These are phyloP conservation scores for Podospora australis DNA, from an alignment of 495 filamentous ascomycete genomes.

Conservation along the genomic window DNA sequence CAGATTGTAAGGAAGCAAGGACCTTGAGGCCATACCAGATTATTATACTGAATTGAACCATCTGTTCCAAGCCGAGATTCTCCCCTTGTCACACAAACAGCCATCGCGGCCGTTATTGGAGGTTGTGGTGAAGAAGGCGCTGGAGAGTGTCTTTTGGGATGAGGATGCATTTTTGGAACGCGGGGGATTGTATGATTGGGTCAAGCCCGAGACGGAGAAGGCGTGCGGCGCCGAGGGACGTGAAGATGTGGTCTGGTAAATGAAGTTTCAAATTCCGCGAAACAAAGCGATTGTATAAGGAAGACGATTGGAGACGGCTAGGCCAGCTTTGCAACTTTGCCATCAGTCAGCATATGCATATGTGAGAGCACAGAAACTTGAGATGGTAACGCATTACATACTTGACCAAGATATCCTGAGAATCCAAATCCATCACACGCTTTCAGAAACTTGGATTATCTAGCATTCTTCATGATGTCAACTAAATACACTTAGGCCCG, in stretches of 20 bases:
- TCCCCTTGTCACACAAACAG: no score
- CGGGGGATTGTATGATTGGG: constrained; percentile 51
- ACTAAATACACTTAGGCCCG: not conserved
- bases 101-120: constrained; percentile 40
- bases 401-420: not conserved
- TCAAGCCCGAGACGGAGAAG: constrained; percentile 8
- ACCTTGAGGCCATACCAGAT: no score
- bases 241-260: not conserved
- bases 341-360: no score
- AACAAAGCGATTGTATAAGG: not conserved
- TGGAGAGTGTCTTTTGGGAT: constrained; percentile 47
- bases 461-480: no score
- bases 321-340: no score
- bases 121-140: constrained; percentile 44
- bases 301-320: not conserved
- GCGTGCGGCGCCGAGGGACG: not conserved
- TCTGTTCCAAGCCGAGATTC: no score
- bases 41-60: no score
- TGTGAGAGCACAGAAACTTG: no score
- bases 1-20: no score
- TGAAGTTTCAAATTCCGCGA: not conserved
- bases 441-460: not conserved
- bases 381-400: not conserved
- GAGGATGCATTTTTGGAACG: constrained; percentile 39
- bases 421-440: not conserved